A percentile compares a stretch with the other conserved stretches of the same genome.
phyloP scores from a whole-genome alignment of 768 basidiomycete species.

The Lentinula sp. region DNA sequence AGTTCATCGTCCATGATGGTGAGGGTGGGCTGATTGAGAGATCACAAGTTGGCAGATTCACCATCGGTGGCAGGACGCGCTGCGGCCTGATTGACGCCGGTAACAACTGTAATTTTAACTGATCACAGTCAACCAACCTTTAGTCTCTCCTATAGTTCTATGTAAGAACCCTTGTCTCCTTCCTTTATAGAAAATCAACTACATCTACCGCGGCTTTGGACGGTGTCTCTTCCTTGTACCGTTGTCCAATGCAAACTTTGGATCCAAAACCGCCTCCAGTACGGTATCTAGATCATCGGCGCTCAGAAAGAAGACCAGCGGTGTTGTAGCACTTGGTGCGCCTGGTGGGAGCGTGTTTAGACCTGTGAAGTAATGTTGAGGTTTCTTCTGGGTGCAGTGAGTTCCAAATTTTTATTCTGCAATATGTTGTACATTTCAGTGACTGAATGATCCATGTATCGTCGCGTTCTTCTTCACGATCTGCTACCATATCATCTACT shows the following conservation, averaged over 20 bases:
- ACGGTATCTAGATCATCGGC: constrained; percentile 38
- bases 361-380: constrained; percentile 40
- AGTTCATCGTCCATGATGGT: constrained; percentile 27
- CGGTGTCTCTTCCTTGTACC: constrained; percentile 30
- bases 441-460: constrained; percentile 29
- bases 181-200: constrained; percentile 51
- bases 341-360: constrained; percentile 46
- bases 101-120: too few species aligned
- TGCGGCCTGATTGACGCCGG: too few species aligned
- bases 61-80: too few species aligned
- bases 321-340: constrained; percentile 47
- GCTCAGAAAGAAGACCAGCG: constrained; percentile 49
- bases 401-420: not conserved
- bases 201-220: constrained; percentile 52
- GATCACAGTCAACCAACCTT: too few species aligned
- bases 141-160: too few species aligned
- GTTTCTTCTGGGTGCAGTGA: constrained; percentile 23
- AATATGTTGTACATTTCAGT: constrained; percentile 15
- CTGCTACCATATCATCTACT: constrained; percentile 82
- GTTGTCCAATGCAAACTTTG: constrained; percentile 43
- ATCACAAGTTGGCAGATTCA: too few species aligned
- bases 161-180: too few species aligned
- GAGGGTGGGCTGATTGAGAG: too few species aligned
- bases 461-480: constrained; percentile 59
- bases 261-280: constrained; percentile 49